A percentile compares a stretch with the other conserved stretches of the same genome.
Evolutionary conservation across 768 basidiomycete genomes (phyloP).

Genomic region (Rhodocollybia butyracea): DNA sequence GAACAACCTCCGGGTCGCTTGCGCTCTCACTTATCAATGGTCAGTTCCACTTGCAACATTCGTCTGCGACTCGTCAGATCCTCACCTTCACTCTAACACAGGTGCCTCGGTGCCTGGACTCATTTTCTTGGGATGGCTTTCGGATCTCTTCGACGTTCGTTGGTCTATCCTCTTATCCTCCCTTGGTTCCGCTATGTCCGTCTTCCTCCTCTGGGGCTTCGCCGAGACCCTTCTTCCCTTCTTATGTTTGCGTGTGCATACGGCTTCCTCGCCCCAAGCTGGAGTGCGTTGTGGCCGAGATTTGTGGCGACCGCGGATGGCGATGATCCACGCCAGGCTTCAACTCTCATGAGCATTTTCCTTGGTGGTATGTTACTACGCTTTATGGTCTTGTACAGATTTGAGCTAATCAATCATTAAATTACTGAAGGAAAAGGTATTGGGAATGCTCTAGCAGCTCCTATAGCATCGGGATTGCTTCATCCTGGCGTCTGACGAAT

Average conservation of each 20-base stretch:
- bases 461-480: background rate
- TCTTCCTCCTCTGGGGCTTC: slow-evolving; percentile 10
- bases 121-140: slow-evolving; percentile 9
- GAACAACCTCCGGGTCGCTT: slow-evolving; percentile 7
- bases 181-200: slow-evolving; percentile 6
- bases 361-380: background rate
- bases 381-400: background rate
- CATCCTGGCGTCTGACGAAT: background rate
- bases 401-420: background rate
- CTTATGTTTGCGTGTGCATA: slow-evolving; percentile 7
- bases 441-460: background rate
- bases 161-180: slow-evolving; percentile 8
- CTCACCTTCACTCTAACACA: background rate
- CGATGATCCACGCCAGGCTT: slow-evolving; percentile 6
- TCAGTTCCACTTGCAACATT: background rate
- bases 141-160: slow-evolving; percentile 5
- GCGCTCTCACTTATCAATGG: slow-evolving; percentile 11
- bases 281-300: slow-evolving; percentile 12
- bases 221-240: background rate
- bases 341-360: slow-evolving; percentile 8
- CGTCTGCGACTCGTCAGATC: background rate
- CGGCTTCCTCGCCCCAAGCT: slow-evolving; percentile 11
- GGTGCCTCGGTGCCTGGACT: slow-evolving; percentile 11
- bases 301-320: slow-evolving; percentile 4
- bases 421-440: background rate